A percentile compares a stretch with the other conserved stretches of the same genome.
Evolutionary conservation across 208 protist species (phyloP).

Genomic region (Strigomonas oncopelti): DNA sequence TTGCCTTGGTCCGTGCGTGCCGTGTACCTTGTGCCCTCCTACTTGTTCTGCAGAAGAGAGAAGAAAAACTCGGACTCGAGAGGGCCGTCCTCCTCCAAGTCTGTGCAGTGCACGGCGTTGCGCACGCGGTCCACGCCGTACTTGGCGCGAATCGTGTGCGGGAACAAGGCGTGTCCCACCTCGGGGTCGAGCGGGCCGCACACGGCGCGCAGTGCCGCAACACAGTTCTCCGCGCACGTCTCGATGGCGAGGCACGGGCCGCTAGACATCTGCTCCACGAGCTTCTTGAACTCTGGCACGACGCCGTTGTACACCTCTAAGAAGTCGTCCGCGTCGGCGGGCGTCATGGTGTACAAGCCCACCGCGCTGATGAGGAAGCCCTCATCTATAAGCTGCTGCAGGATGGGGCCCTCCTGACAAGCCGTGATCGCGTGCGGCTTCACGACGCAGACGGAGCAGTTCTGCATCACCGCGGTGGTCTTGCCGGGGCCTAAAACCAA

Average conservation of each 20-base stretch:
- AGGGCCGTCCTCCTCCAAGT: constrained; percentile 94
- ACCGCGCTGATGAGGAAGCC: constrained; percentile 92
- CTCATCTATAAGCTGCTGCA: constrained; percentile 87
- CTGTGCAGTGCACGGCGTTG: constrained; percentile 95
- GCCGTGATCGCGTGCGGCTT: constrained; percentile 93
- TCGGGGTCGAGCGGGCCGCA: constrained; percentile 91
- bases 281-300: constrained; percentile 89
- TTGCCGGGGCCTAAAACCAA: constrained; percentile 49
- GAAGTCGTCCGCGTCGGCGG: constrained; percentile 93
- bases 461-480: constrained; percentile 77
- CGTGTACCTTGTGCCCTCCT: background rate
- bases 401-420: constrained; percentile 83
- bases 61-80: constrained; percentile 95
- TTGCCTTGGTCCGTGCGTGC: too few relatives aligned
- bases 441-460: constrained; percentile 93
- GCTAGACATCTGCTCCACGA: constrained; percentile 91
- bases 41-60: constrained; percentile 81
- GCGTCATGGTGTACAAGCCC: constrained; percentile 83
- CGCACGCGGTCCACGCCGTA: constrained; percentile 85
- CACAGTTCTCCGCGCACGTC: constrained; percentile 85
- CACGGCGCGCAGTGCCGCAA: constrained; percentile 73
- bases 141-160: constrained; percentile 89
- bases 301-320: constrained; percentile 97
- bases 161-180: constrained; percentile 87
- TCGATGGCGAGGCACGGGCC: constrained; percentile 87